Evolutionary conservation across 257 asterid genomes (phyloP).

Genomic region (Ophiorrhiza pumila): DNA sequence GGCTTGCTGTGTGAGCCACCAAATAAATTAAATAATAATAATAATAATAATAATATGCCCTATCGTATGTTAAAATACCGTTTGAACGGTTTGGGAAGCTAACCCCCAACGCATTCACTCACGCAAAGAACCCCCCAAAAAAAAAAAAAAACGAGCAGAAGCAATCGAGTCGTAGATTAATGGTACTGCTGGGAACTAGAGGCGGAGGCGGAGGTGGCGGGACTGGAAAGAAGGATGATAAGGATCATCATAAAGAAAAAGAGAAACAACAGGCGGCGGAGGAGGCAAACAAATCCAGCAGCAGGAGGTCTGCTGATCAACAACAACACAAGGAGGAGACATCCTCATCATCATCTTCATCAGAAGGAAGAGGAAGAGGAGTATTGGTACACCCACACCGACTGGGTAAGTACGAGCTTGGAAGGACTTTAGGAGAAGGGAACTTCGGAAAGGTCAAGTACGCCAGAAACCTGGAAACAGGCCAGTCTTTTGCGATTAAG

Average conservation of each 20-base stretch:
- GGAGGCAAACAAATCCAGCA: too few relatives aligned
- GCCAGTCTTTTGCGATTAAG: conserved; percentile 67
- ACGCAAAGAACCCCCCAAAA: too few relatives aligned
- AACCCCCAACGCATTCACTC: too few relatives aligned
- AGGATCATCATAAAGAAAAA: background rate
- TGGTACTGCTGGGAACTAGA: conserved; percentile 14
- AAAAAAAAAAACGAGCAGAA: too few relatives aligned
- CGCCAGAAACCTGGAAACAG: conserved; percentile 62
- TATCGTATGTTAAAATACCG: too few relatives aligned
- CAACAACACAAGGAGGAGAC: background rate
- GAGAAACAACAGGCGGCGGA: too few relatives aligned
- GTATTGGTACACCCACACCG: conserved; percentile 32
- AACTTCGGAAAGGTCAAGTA: conserved; percentile 87
- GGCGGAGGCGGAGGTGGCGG: background rate
- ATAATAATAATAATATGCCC: too few relatives aligned
- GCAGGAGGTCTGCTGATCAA: too few relatives aligned
- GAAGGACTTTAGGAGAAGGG: conserved; percentile 87
- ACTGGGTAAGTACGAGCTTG: conserved; percentile 77
- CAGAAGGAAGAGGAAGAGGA: conserved; percentile 26
- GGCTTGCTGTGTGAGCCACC: too few relatives aligned
- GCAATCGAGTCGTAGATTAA: too few relatives aligned
- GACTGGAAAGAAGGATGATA: background rate
- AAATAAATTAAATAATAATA: too few relatives aligned
- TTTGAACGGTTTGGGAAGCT: too few relatives aligned
- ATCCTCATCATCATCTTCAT: background rate